Conservation (phyloP, 2,329 filamentous ascomycete species). For the Tolypocladium album region DNA sequence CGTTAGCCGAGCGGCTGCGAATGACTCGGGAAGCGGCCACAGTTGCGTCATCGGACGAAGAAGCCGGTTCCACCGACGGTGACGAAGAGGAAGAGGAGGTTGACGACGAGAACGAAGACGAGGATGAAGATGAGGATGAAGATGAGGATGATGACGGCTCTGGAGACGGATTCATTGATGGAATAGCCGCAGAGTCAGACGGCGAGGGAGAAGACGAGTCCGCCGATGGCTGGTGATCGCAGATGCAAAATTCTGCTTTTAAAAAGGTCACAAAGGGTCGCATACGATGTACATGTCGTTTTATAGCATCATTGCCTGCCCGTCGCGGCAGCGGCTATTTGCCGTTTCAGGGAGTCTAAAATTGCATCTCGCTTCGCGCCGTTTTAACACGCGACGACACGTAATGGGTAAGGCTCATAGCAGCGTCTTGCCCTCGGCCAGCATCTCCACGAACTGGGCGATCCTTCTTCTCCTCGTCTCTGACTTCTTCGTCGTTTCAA, state of each 20-base stretch:
- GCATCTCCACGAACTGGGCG: constrained; percentile 24
- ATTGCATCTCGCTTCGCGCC: background rate
- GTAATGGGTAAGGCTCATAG: constrained; percentile 1
- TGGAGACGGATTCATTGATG: constrained; percentile 15
- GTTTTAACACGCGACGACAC: background rate
- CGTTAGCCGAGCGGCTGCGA: constrained; percentile 13
- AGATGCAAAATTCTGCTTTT: no score
- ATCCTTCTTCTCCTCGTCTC: constrained; percentile 29
- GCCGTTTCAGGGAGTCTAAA: background rate
- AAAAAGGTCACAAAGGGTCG: background rate
- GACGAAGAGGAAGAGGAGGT: constrained; percentile 10
- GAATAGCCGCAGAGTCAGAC: constrained; percentile 22
- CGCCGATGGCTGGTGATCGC: constrained; percentile 1
- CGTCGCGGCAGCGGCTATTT: background rate
- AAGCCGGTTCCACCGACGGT: constrained; percentile 5
- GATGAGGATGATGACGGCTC: constrained; percentile 8
- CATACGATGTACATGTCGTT: background rate
- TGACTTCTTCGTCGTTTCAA: constrained; percentile 28
- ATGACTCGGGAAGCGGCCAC: constrained; percentile 8
- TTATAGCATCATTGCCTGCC: background rate
- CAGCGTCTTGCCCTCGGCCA: constrained; percentile 22
- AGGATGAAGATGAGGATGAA: no score
- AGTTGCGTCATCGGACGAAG: constrained; percentile 7
- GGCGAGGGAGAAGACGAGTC: constrained; percentile 10
- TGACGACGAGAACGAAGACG: constrained; percentile 5